A percentile compares a stretch with the other conserved stretches of the same genome.
Conservation (phyloP, 345 rosid genomes). For the Melastoma malabathricum region DNA sequence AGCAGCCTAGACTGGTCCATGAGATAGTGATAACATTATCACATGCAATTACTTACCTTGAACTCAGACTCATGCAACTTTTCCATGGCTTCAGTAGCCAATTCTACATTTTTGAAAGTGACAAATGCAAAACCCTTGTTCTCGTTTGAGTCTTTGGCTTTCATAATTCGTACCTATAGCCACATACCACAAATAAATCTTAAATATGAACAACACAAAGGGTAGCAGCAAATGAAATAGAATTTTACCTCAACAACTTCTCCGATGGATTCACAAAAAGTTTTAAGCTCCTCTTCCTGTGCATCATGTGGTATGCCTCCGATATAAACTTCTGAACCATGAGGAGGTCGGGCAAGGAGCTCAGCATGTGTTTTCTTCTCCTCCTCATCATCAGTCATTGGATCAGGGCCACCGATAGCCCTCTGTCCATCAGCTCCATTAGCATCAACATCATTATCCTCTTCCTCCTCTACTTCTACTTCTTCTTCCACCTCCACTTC, state of each 20-base stretch:
- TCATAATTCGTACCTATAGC: constrained; percentile 70
- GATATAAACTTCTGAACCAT: constrained; percentile 82
- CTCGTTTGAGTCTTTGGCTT: constrained; percentile 66
- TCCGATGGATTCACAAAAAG: constrained; percentile 71
- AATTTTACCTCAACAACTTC: constrained; percentile 64
- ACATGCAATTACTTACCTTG: constrained; percentile 31
- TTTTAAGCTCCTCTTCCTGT: constrained; percentile 56
- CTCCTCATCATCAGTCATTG: constrained; percentile 28
- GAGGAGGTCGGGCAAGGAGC: constrained; percentile 84
- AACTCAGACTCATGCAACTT: constrained; percentile 55
- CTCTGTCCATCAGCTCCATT: constrained; percentile 13
- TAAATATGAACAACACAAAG: not conserved
- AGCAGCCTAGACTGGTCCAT: too few relatives aligned
- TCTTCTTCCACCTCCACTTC: constrained; percentile 45
- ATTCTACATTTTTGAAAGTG: constrained; percentile 60
- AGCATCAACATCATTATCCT: constrained; percentile 10
- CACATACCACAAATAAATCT: constrained; percentile 1
- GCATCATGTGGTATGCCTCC: constrained; percentile 73
- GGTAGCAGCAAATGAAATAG: not conserved
- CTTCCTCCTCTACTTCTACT: constrained; percentile 18
- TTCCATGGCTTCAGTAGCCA: constrained; percentile 73
- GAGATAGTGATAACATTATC: constrained; percentile 1
- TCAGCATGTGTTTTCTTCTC: constrained; percentile 50
- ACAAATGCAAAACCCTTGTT: constrained; percentile 82
- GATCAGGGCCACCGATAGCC: constrained; percentile 14